Base-by-base conservation (phyloP, 148 eudicot genomes). In the Diospyros lotus region DNA sequence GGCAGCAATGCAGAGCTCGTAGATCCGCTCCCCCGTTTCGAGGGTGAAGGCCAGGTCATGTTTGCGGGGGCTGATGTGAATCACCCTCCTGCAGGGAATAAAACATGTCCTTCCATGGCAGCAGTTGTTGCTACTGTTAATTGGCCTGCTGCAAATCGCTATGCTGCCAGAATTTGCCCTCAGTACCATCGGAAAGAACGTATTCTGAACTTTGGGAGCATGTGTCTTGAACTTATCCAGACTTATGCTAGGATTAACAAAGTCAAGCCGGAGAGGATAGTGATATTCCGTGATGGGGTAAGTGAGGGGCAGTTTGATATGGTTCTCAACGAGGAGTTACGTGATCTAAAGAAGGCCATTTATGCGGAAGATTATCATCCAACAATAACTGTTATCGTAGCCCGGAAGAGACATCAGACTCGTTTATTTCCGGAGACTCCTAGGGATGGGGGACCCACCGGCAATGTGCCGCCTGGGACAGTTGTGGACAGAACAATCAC, bases 1-100 rank as follows among this genome's bases (percentile, higher is more conserved):
- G 97, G 97, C 13, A 86, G 88, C 86, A 91, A 89, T 68, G 81
- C 77, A 9, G 88, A 89, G 75, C 92, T 92, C 42, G 39, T 4
- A n/a, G 66, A 77, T 40, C 72, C 66, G 28, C 83, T 86, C 63
- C 82, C 89, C 39, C 68, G 52, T 60, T 88, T 89, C 48, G 74
- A 54, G 2, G 75, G 73, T 11, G 76, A 72, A 43, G 87, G 77
- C 39, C 86, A 73, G 17, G 84, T 83, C 9, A 92, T 92, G 94
- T 82, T 92, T 39, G 75, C 84, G 9, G 88, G 90, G 5, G 90
- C 86, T 2, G 88, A 87, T 75, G 90, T 87, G 41, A 87, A 87
- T 81, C 90, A 87, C 68, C 90, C 90, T 5, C 76, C 75, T 4
- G 60, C 80, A 5, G 39, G 46, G n/a, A 81, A 80, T 63, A 0